Percentiles rank a stretch among this genome's conserved stretches.
phyloP scores from a whole-genome alignment of 2,329 filamentous ascomycete genomes.

The Geosmithia flava region DNA sequence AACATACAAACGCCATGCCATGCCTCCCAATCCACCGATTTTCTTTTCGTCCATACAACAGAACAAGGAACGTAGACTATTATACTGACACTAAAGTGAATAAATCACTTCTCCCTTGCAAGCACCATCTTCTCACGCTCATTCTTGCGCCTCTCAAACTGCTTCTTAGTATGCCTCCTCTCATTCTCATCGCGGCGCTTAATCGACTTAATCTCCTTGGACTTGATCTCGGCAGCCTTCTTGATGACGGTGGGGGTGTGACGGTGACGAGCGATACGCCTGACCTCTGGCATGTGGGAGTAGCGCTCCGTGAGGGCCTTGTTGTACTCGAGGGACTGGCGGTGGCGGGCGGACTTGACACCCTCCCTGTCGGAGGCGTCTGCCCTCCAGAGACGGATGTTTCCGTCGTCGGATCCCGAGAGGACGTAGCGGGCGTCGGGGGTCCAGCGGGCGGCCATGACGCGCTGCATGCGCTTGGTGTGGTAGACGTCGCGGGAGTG shows the following conservation, averaged over 20 bases:
- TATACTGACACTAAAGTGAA: too few relatives aligned
- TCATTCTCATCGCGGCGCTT: slow-evolving; percentile 93
- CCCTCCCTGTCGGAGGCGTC: slow-evolving; percentile 74
- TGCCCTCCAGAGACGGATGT: slow-evolving; percentile 75
- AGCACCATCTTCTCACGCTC: slow-evolving; percentile 93
- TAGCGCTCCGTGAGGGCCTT: slow-evolving; percentile 72
- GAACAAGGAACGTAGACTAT: slow-evolving; percentile 1
- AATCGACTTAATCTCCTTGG: slow-evolving; percentile 73
- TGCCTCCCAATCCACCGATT: slow-evolving; percentile 7
- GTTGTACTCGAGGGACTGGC: slow-evolving; percentile 87
- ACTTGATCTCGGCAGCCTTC: slow-evolving; percentile 93
- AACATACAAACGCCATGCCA: slow-evolving; percentile 19
- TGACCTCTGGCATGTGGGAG: slow-evolving; percentile 92
- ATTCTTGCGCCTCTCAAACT: slow-evolving; percentile 56
- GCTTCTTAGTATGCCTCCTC: slow-evolving; percentile 79
- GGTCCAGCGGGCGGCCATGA: slow-evolving; percentile 75
- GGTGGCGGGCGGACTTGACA: slow-evolving; percentile 72
- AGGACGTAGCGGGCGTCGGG: slow-evolving; percentile 84
- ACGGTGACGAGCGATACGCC: slow-evolving; percentile 78
- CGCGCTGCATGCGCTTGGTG: slow-evolving; percentile 94
- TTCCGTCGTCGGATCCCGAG: slow-evolving; percentile 87
- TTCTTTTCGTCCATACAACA: slow-evolving; percentile 4
- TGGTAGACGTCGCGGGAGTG: slow-evolving; percentile 91
- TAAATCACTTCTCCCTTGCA: slow-evolving; percentile 40
- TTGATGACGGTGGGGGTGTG: slow-evolving; percentile 88